Percentiles rank a stretch among this genome's conserved stretches.
phyloP scores from a whole-genome alignment of 2,329 filamentous ascomycete genomes.

The Xylariaceae sp. region DNA sequence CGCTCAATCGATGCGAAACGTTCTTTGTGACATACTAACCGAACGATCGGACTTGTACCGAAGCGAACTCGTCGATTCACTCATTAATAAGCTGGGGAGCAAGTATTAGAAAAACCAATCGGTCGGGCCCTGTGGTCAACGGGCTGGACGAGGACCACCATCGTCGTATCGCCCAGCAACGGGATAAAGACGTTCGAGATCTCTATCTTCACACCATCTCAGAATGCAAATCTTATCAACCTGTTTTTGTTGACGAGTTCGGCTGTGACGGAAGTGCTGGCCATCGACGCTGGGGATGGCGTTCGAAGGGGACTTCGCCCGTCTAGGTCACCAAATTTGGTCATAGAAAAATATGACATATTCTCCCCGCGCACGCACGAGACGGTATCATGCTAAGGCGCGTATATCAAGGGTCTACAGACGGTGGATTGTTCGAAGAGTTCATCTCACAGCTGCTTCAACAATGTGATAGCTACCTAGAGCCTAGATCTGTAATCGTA shows the following conservation, averaged over 20 bases:
- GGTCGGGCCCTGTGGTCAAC: background rate
- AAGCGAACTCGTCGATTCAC: background rate
- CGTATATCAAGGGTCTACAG: slow-evolving; percentile 34
- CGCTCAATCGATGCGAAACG: background rate
- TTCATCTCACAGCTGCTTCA: slow-evolving; percentile 39
- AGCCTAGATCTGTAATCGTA: slow-evolving; percentile 40
- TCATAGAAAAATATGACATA: slow-evolving; percentile 21
- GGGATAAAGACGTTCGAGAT: slow-evolving; percentile 41
- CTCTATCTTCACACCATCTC: slow-evolving; percentile 41
- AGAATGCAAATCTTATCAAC: slow-evolving; percentile 38
- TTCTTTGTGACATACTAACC: background rate
- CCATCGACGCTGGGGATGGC: slow-evolving; percentile 42
- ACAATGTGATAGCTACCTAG: slow-evolving; percentile 35
- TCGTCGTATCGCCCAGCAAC: slow-evolving; percentile 38
- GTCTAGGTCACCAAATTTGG: slow-evolving; percentile 28
- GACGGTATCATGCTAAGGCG: slow-evolving; percentile 28
- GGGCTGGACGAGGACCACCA: slow-evolving; percentile 32
- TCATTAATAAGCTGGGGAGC: background rate
- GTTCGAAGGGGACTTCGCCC: slow-evolving; percentile 34
- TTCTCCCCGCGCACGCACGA: slow-evolving; percentile 37
- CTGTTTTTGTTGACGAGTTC: slow-evolving; percentile 43
- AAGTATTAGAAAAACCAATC: slow-evolving; percentile 35
- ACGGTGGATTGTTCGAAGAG: slow-evolving; percentile 34
- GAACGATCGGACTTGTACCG: background rate
- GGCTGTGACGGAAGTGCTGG: slow-evolving; percentile 41